phyloP scores from a whole-genome alignment of 345 rosid species.

The Populus davidiana region DNA sequence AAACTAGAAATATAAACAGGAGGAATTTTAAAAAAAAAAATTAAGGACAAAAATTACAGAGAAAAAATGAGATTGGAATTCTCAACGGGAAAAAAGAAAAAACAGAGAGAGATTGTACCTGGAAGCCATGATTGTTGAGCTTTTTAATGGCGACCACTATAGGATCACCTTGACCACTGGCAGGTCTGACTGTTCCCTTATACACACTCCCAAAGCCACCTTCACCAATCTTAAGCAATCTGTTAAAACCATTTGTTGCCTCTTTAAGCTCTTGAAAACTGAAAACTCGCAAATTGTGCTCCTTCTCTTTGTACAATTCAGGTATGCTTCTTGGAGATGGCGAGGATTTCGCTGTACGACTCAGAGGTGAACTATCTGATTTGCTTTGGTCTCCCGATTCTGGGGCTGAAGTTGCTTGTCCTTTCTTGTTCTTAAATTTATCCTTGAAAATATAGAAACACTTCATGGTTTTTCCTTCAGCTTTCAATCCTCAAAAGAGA shows the following conservation, averaged over 20 bases:
- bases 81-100: background rate
- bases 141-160: constrained; percentile 72
- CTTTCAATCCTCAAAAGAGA: background rate
- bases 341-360: constrained; percentile 40
- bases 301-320: constrained; percentile 60
- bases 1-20: too few species aligned
- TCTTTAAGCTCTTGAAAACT: constrained; percentile 59
- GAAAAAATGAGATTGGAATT: background rate
- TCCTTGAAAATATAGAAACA: constrained; percentile 45
- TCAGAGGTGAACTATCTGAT: constrained; percentile 13
- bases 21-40: background rate
- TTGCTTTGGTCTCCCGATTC: constrained; percentile 30
- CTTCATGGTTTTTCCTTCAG: constrained; percentile 24
- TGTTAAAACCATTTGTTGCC: constrained; percentile 66
- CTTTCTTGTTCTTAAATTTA: constrained; percentile 41
- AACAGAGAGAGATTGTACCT: constrained; percentile 41
- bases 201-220: constrained; percentile 99
- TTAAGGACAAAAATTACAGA: background rate
- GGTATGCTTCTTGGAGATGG: constrained; percentile 61
- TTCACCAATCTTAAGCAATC: constrained; percentile 73
- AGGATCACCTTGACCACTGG: constrained; percentile 31
- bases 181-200: constrained; percentile 54
- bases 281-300: constrained; percentile 60
- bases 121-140: constrained; percentile 71
- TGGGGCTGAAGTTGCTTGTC: constrained; percentile 48